These are phyloP conservation scores for Silene uniflora DNA, from an alignment of 148 eudicot genomes.

Conservation along the genomic window DNA sequence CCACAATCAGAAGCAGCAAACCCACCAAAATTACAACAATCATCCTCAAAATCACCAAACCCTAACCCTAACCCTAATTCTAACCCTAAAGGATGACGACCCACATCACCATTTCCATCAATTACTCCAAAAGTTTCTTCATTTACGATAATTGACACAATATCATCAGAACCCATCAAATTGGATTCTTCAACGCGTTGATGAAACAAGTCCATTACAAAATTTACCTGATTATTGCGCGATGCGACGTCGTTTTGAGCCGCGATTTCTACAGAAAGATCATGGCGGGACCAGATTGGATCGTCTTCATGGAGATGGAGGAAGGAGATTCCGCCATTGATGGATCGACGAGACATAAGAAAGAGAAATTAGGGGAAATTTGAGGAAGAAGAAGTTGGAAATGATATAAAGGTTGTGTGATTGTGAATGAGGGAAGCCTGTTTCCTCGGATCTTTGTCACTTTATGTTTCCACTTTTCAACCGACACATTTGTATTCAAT, in stretches of 20 bases:
- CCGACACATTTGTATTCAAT: neutral
- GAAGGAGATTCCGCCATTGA: constrained; percentile 46
- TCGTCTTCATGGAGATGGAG: constrained; percentile 36
- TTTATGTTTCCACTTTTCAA: neutral
- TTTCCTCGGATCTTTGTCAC: constrained; percentile 1
- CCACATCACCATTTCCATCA: constrained; percentile 37
- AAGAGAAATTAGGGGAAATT: neutral
- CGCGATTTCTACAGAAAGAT: neutral
- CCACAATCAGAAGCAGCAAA: constrained; percentile 40
- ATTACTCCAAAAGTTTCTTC: constrained; percentile 33
- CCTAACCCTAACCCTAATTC: constrained; percentile 36
- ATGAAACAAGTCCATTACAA: constrained; percentile 49
- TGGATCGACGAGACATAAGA: constrained; percentile 11
- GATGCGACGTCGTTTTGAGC: constrained; percentile 13
- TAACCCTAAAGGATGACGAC: constrained; percentile 29
- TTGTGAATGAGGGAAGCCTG: neutral
- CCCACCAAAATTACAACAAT: constrained; percentile 27
- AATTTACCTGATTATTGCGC: constrained; percentile 56
- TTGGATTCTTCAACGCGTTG: constrained; percentile 54
- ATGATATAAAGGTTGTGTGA: neutral
- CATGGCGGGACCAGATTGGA: neutral
- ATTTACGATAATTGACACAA: constrained; percentile 21
- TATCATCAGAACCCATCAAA: constrained; percentile 14
- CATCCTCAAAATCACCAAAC: constrained; percentile 20
- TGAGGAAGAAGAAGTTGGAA: too few species aligned